A percentile compares a stretch with the other conserved stretches of the same genome.
phyloP scores from a whole-genome alignment of 1,139 yeast genomes.

The Taiozyma sp. region DNA sequence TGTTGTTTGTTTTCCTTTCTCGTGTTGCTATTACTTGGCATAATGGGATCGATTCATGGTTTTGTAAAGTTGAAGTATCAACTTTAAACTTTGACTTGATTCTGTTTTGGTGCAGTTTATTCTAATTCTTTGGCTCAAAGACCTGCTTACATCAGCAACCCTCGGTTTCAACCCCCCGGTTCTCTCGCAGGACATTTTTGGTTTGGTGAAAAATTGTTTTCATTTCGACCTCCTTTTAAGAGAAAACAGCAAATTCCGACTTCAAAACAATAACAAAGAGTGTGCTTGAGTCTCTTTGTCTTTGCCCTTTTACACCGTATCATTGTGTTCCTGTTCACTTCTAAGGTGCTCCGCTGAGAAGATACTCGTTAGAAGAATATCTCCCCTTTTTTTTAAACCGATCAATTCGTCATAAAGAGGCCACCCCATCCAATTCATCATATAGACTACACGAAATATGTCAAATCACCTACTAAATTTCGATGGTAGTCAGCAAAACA shows the following conservation, averaged over 20 bases:
- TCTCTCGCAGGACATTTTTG: no score
- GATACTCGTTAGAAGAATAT: neutral
- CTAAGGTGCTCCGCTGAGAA: neutral
- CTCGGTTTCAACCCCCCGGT: no score
- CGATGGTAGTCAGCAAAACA: conserved; percentile 8
- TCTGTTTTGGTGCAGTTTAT: neutral
- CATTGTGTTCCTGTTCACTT: neutral
- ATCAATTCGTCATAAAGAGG: neutral
- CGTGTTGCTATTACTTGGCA: neutral
- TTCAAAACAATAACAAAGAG: conserved; percentile 1
- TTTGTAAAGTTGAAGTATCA: conserved; percentile 2
- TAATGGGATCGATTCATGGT: neutral
- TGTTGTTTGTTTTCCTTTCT: neutral
- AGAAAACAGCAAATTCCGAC: conserved; percentile 4
- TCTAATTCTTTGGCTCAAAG: no score
- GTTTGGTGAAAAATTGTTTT: neutral
- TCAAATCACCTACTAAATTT: conserved; percentile 6
- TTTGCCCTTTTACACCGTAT: neutral
- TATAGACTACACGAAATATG: neutral
- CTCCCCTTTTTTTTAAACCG: neutral
- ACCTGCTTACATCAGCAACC: no score
- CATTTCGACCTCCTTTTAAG: conserved; percentile 1
- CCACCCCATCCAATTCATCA: neutral
- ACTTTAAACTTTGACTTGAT: neutral
- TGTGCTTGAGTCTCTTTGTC: no score